A percentile compares a stretch with the other conserved stretches of the same genome.
Conservation (phyloP, 176 grass and related monocot genomes). For the Oryza longistaminata region DNA sequence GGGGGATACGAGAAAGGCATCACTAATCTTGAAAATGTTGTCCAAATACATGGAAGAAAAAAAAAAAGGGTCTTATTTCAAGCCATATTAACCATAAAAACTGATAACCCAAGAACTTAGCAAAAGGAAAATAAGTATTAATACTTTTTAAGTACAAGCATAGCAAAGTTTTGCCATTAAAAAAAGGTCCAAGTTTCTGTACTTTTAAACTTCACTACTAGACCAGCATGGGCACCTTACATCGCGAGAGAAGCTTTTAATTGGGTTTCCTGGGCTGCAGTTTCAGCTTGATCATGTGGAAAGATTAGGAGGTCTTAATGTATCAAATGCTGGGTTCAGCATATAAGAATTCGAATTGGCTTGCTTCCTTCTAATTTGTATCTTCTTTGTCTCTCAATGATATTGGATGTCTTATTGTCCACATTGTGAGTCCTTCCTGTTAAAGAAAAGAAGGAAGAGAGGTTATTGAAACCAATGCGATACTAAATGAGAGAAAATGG, state of each 20-base stretch:
- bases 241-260: conserved; percentile 70
- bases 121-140: background rate
- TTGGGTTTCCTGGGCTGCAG: conserved; percentile 33
- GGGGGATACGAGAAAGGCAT: background rate
- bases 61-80: background rate
- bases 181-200: background rate
- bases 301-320: conserved; percentile 29
- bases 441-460: background rate
- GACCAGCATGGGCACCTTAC: conserved; percentile 61
- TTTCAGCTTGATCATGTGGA: conserved; percentile 7
- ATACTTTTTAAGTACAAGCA: background rate
- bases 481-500: background rate
- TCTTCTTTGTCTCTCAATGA: conserved; percentile 73
- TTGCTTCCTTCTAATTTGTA: conserved; percentile 60
- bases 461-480: background rate
- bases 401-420: conserved; percentile 56
- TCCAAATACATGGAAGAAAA: background rate
- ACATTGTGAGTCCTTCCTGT: conserved; percentile 56
- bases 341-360: conserved; percentile 21
- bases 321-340: conserved; percentile 12
- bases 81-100: background rate
- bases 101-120: background rate
- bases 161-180: background rate
- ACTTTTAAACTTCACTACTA: background rate
- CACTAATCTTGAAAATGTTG: background rate